phyloP scores from a whole-genome alignment of 2,329 filamentous ascomycete genomes.

The Trichoderma guizhouense region DNA sequence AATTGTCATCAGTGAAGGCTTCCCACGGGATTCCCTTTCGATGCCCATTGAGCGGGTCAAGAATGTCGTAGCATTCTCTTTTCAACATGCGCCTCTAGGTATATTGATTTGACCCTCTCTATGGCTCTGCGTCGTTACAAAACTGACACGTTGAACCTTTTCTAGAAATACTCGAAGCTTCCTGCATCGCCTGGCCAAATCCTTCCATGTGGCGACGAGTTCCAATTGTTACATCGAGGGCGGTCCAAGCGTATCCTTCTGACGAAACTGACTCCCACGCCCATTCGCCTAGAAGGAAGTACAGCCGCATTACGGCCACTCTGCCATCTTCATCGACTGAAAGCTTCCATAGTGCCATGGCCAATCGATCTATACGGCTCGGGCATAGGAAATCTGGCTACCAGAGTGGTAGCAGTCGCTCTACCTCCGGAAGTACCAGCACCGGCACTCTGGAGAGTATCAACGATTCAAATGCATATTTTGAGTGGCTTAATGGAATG shows the following conservation, averaged over 20 bases:
- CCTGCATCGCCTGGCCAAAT: slow-evolving; percentile 78
- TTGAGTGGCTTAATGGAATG: slow-evolving; percentile 28
- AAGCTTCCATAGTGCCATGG: background rate
- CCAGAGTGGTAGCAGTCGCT: background rate
- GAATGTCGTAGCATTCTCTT: slow-evolving; percentile 75
- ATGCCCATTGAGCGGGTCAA: slow-evolving; percentile 63
- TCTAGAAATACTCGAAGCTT: slow-evolving; percentile 65
- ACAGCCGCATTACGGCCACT: background rate
- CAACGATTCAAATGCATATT: slow-evolving; percentile 26
- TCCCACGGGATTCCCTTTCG: slow-evolving; percentile 51
- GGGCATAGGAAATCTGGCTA: background rate
- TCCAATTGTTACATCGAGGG: slow-evolving; percentile 40
- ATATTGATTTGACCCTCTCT: slow-evolving; percentile 14
- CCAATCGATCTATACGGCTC: background rate
- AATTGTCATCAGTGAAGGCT: slow-evolving; percentile 70
- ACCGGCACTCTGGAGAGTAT: slow-evolving; percentile 22
- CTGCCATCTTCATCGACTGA: background rate
- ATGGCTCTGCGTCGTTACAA: too few species aligned
- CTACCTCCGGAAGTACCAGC: slow-evolving; percentile 10
- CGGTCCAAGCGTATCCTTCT: slow-evolving; percentile 38
- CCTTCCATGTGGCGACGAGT: slow-evolving; percentile 61
- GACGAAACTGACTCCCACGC: slow-evolving; percentile 56
- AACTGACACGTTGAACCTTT: background rate
- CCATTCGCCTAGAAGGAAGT: slow-evolving; percentile 56
- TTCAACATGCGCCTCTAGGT: slow-evolving; percentile 81